These are phyloP conservation scores for Pythium volutum DNA, from an alignment of 352 stramenopile species.

Conservation along the genomic window DNA sequence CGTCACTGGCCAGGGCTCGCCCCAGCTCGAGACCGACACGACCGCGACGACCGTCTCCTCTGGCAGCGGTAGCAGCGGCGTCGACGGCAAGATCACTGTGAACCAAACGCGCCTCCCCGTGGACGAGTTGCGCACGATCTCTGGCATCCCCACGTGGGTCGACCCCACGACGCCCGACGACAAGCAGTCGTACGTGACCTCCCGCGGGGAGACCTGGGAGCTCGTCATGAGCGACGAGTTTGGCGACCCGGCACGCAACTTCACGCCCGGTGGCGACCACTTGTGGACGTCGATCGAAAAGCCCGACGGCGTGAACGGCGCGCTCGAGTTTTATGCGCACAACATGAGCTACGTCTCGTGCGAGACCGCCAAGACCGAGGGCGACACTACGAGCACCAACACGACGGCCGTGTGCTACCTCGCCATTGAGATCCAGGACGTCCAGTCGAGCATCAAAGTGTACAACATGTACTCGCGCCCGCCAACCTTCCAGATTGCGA, in stretches of 20 bases:
- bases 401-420: constrained; percentile 47
- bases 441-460: constrained; percentile 53
- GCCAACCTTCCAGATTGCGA: constrained; percentile 44
- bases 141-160: constrained; percentile 55
- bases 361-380: constrained; percentile 26
- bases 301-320: constrained; percentile 68
- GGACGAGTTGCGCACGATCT: constrained; percentile 34
- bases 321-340: constrained; percentile 60
- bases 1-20: constrained; percentile 6
- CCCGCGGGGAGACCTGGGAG: constrained; percentile 49
- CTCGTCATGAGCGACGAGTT: constrained; percentile 82
- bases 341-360: constrained; percentile 59
- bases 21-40: constrained; percentile 4
- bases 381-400: constrained; percentile 16
- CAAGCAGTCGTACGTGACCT: constrained; percentile 40
- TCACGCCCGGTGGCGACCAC: constrained; percentile 92
- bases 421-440: constrained; percentile 50
- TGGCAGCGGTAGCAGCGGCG: constrained; percentile 11
- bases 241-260: constrained; percentile 56
- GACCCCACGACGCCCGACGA: constrained; percentile 48
- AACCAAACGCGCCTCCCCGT: constrained; percentile 22
- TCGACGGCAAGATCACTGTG: neutral
- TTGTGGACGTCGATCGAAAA: constrained; percentile 90
- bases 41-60: neutral
- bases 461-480: constrained; percentile 69